Percentiles rank a stretch among this genome's conserved stretches.
phyloP scores from a whole-genome alignment of 2,329 filamentous ascomycete species.

The Claviceps sp. region DNA sequence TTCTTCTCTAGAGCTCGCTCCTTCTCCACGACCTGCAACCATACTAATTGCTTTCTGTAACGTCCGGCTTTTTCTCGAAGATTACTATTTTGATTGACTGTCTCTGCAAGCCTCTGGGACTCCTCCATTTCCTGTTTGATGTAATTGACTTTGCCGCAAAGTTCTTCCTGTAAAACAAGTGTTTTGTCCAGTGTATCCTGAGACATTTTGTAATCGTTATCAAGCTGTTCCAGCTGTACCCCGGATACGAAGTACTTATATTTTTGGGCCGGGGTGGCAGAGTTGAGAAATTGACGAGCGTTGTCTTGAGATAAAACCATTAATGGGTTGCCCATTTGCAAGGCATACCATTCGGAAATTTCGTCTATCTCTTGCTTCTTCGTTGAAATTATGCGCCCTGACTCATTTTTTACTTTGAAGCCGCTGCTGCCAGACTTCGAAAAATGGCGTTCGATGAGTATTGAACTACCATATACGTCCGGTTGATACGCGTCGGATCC shows the following conservation, averaged over 20 bases:
- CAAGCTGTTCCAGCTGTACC: conserved; percentile 82
- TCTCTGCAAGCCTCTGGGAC: conserved; percentile 50
- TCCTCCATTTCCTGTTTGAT: conserved; percentile 35
- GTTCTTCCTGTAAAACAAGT: conserved; percentile 22
- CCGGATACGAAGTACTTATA: conserved; percentile 96
- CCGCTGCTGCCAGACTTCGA: conserved; percentile 58
- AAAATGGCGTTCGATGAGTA: conserved; percentile 87
- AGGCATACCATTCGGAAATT: conserved; percentile 80
- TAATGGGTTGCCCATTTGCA: conserved; percentile 94
- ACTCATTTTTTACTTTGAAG: conserved; percentile 73
- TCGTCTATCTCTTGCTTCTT: conserved; percentile 83
- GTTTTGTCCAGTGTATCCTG: conserved; percentile 63
- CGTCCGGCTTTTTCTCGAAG: conserved; percentile 48
- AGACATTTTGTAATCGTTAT: conserved; percentile 79
- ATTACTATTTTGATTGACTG: conserved; percentile 51
- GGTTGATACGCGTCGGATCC: conserved; percentile 74
- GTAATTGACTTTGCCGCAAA: conserved; percentile 19
- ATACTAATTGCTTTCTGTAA: conserved; percentile 58
- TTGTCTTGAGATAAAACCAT: conserved; percentile 93
- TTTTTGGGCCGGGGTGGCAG: conserved; percentile 69
- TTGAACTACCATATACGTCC: conserved; percentile 69
- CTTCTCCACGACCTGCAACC: conserved; percentile 71
- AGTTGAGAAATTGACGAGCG: conserved; percentile 82
- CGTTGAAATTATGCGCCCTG: conserved; percentile 58
- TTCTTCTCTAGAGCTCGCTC: conserved; percentile 39